Evolutionary conservation across 73 alveolate genomes (phyloP), one percentile per base, ranked within the genome.

Genomic region (Loxodes magnus): DNA sequence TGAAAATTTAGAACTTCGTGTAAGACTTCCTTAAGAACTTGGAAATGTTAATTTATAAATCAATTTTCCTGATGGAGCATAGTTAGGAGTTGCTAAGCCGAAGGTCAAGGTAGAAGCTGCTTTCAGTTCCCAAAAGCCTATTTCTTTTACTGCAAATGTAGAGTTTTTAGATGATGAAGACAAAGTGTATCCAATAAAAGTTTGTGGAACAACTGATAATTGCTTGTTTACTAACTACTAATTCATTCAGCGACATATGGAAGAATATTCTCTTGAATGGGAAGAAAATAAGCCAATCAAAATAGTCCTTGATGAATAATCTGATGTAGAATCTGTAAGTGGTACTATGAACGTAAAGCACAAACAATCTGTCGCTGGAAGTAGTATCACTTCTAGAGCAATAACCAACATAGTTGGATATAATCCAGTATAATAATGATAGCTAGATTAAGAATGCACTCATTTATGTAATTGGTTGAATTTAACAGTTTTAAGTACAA

Each of bases 191-290:
- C 79, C 94, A 7, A 88, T 92, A 7, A 87, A 90, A 3, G 89
- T 88, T 26, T 73, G 94, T 24, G 99, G 98, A 0, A 88, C 99
- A 9, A 81, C 96, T 7, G 99, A 92, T 64, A 92, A 92, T 69
- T 88, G 96, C 43, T 27, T 92, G 51, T 67, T 88, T 52, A 80
- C 97, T 0, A 77, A 72, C 39, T 92, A 71, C 64, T 61, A 95
- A 3, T 92, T 74, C 71, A 64, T 88, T 72, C 87, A 92, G 64
- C 68, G 97, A 27, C 74, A 86, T 27, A 71, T 64, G 17, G 90
- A 74, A 35, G 92, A 81, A 44, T 67, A 69, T 42, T 79, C 74
- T 39, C 72, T 79, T 36, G 87, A 88, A 43, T 57, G 65, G 35
- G 96, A 79, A 50, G 51, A 62, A 42, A 87, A 82, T 5, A 86